Evolutionary conservation across 2,329 filamentous ascomycete species (phyloP).

Genomic region (Colletotrichum sp.): DNA sequence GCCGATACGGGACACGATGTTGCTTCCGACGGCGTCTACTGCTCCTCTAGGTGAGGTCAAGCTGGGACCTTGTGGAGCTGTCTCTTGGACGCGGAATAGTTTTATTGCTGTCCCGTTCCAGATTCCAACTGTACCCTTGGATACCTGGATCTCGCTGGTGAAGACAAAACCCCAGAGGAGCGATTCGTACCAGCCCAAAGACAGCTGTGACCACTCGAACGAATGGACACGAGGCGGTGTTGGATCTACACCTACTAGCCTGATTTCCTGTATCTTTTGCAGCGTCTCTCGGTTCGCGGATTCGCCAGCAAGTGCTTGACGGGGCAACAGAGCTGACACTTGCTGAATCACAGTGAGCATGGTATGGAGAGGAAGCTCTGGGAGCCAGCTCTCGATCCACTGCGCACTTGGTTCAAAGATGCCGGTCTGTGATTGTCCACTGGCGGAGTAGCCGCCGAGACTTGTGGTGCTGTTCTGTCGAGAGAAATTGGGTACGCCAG

Average conservation of each 20-base stretch:
- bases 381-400: slow-evolving; percentile 96
- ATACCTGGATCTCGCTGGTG: slow-evolving; percentile 84
- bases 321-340: slow-evolving; percentile 61
- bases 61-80: slow-evolving; percentile 78
- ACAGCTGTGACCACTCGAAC: slow-evolving; percentile 92
- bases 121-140: slow-evolving; percentile 85
- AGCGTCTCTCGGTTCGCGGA: slow-evolving; percentile 51
- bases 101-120: slow-evolving; percentile 93
- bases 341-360: slow-evolving; percentile 79
- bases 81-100: slow-evolving; percentile 89
- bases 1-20: slow-evolving; percentile 85
- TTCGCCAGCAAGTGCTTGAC: slow-evolving; percentile 51
- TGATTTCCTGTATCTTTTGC: slow-evolving; percentile 62
- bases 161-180: slow-evolving; percentile 95
- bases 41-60: slow-evolving; percentile 86
- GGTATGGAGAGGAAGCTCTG: slow-evolving; percentile 87
- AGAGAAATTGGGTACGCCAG: slow-evolving; percentile 81
- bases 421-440: slow-evolving; percentile 60
- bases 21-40: slow-evolving; percentile 91
- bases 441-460: slow-evolving; percentile 68
- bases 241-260: slow-evolving; percentile 76
- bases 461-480: slow-evolving; percentile 90
- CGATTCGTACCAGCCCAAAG: slow-evolving; percentile 94
- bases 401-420: slow-evolving; percentile 79
- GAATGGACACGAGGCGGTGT: slow-evolving; percentile 80